These are phyloP conservation scores for Solanum ahanhuiri DNA, from an alignment of 257 asterid species.

Conservation along the genomic window DNA sequence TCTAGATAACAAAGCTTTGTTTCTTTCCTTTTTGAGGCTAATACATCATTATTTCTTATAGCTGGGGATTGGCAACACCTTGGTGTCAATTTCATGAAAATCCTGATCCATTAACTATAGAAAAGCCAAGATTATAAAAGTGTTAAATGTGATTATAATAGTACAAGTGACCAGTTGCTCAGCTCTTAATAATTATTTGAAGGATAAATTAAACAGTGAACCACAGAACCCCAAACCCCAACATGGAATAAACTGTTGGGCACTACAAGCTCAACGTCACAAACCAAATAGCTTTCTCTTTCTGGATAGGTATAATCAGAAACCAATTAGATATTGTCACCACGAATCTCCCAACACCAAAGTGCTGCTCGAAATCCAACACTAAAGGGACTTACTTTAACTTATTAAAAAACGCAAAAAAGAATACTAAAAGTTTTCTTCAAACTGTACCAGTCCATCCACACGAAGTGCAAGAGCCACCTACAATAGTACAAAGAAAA, in stretches of 20 bases:
- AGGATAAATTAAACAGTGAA: background rate
- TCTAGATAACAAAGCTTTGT: background rate
- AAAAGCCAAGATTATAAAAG: background rate
- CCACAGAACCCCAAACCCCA: background rate
- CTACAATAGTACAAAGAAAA: slow-evolving; percentile 32
- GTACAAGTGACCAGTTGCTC: background rate
- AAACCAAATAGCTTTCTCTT: background rate
- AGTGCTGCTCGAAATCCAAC: background rate
- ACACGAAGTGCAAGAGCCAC: slow-evolving; percentile 91
- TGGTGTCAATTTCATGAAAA: background rate
- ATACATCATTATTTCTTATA: background rate
- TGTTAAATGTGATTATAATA: background rate
- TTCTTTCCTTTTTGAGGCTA: background rate
- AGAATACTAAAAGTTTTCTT: background rate
- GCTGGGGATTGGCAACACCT: background rate
- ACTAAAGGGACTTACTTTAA: background rate
- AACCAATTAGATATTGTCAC: background rate
- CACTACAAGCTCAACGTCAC: background rate
- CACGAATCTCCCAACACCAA: background rate
- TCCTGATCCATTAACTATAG: background rate
- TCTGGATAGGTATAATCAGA: background rate
- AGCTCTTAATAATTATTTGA: background rate
- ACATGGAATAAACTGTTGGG: background rate
- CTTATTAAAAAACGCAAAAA: background rate
- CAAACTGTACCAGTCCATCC: slow-evolving; percentile 81